A percentile compares a stretch with the other conserved stretches of the same genome.
phyloP scores from a whole-genome alignment of 2,329 filamentous ascomycete species.

The Monosporascus ibericus region DNA sequence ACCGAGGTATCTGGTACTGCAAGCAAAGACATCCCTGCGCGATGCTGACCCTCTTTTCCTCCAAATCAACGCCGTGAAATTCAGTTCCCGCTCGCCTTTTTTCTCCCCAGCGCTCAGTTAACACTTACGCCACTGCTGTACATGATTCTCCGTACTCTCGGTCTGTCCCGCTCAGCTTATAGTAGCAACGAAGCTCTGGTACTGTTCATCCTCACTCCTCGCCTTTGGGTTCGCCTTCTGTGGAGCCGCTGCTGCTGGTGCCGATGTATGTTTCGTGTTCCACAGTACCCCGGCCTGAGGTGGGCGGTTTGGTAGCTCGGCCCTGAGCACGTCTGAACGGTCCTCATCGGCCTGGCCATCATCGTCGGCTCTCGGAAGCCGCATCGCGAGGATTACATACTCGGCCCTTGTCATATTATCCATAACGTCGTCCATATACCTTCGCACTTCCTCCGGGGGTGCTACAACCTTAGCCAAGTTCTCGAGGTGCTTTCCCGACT shows the following conservation, averaged over 20 bases:
- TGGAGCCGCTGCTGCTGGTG: conserved; percentile 7
- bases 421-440: conserved; percentile 68
- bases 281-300: conserved; percentile 28
- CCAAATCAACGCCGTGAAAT: background rate
- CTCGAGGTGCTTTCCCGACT: conserved; percentile 51
- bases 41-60: background rate
- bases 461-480: conserved; percentile 56
- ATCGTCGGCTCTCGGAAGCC: conserved; percentile 45
- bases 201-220: conserved; percentile 37
- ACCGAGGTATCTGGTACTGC: background rate
- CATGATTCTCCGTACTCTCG: conserved; percentile 9
- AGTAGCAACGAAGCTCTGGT: conserved; percentile 38
- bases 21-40: background rate
- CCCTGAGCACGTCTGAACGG: conserved; percentile 19
- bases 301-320: conserved; percentile 13
- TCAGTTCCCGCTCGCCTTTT: background rate
- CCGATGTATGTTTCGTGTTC: conserved; percentile 21
- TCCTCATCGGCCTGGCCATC: conserved; percentile 26
- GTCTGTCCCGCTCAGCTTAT: conserved; percentile 22
- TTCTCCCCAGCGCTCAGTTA: background rate
- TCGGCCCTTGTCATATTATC: conserved; percentile 62
- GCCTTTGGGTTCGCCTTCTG: conserved; percentile 21
- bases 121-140: conserved; percentile 1
- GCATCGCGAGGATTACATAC: conserved; percentile 62
- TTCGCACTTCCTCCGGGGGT: conserved; percentile 54